Evolutionary conservation across 352 stramenopile species (phyloP), one percentile per base, ranked within the genome.

Genomic region (Pythium dissimile): DNA sequence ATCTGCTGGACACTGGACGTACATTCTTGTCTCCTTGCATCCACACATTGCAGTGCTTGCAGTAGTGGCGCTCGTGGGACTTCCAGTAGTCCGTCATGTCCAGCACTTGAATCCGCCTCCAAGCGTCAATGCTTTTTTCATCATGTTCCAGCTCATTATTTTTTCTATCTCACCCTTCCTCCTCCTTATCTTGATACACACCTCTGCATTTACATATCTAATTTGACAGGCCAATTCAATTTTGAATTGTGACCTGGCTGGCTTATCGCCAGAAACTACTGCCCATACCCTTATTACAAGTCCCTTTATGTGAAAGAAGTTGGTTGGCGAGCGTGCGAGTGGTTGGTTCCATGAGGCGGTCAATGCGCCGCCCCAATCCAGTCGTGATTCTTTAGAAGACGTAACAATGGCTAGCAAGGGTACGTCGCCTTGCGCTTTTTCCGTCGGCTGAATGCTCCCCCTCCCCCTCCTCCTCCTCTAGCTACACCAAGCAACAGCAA

Each of bases 41-140:
- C 86, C 86, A 95, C 46, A 73, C 77, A 86, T 95, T 94, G 82
- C 86, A 95, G 55, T 80, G 90, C 71, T 88, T 88, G 82, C 86
- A 95, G 61, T 84, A 89, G 54, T 95, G 79, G 35, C 77, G 73
- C 70, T 92, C 77, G 13, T 65, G 65, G 2, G 77, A 88, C 61
- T 75, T 71, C 75, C 77, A 84, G 46, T 86, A 84, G 69, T 87
- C 82, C 58, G 64, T 64, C 82, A 92, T 92, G 11, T 20, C 55
- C 23, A 16, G 8, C 9, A 4, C 38, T 24, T 16, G n/a, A n/a
- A n/a, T n/a, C n/a, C n/a, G n/a, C n/a, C n/a, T n/a, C n/a, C n/a
- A n/a, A n/a, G n/a, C n/a, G 7, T 39, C 28, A 32, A 32, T 32
- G n/a, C 41, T 34, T 43, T 59, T 30, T 39, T 18, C 38, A 59